Evolutionary conservation across 1,284 basidiomycete genomes (phyloP).

Genomic region (Heliocybe sulcata): DNA sequence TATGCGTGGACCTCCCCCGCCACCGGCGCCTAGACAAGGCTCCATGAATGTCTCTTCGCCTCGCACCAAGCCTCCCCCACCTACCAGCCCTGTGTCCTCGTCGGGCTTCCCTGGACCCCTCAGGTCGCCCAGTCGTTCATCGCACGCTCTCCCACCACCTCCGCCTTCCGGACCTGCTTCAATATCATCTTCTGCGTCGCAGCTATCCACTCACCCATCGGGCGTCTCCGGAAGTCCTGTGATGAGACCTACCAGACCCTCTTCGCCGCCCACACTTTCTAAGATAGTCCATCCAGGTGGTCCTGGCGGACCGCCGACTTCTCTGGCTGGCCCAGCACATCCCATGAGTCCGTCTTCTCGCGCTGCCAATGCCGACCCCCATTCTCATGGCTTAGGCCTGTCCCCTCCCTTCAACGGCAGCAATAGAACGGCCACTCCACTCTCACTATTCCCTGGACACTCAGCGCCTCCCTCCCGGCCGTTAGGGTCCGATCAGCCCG

Average conservation of each 20-base stretch:
- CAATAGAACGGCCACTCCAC: not conserved
- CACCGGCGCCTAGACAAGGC: not conserved
- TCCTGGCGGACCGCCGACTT: not conserved
- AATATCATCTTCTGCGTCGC: not conserved
- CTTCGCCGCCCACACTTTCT: not conserved
- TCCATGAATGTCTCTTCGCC: not conserved
- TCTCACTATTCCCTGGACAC: not conserved
- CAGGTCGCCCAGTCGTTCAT: not conserved
- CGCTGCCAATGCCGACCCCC: not conserved
- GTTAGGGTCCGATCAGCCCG: not conserved
- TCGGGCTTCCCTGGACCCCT: not conserved
- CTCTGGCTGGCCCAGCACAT: not conserved
- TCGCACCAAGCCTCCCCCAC: not conserved
- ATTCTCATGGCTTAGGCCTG: not conserved
- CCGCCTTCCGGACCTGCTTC: not conserved
- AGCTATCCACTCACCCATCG: not conserved
- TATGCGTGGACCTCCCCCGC: not conserved
- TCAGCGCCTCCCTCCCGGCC: not conserved
- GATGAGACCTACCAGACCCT: not conserved
- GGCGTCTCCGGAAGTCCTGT: not conserved
- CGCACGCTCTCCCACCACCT: not conserved
- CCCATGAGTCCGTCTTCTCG: not conserved
- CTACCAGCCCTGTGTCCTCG: not conserved
- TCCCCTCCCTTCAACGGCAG: not conserved
- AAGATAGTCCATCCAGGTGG: slow-evolving; percentile 1